phyloP scores from a whole-genome alignment of 1,139 yeast species.

The Debaryomyces subglobosus region DNA sequence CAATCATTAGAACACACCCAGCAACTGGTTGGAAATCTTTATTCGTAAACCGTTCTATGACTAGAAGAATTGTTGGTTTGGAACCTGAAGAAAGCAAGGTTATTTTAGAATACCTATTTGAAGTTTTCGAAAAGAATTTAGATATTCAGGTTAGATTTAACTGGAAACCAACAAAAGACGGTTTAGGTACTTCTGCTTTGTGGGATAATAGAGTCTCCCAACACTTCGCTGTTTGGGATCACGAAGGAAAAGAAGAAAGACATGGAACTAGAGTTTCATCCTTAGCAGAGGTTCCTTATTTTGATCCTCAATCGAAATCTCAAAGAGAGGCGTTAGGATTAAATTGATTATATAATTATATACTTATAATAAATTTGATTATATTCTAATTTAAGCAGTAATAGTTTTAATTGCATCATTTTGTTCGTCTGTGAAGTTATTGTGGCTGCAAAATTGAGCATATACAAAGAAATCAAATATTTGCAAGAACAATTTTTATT shows the following conservation, averaged over 20 bases:
- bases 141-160: constrained; percentile 57
- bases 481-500: no score
- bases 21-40: constrained; percentile 49
- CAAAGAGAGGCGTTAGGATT: constrained; percentile 58
- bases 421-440: no score
- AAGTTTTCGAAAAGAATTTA: constrained; percentile 36
- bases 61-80: constrained; percentile 40
- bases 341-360: constrained; percentile 1
- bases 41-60: constrained; percentile 42
- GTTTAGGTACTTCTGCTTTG: constrained; percentile 56
- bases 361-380: constrained; percentile 19
- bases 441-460: no score
- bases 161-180: constrained; percentile 53
- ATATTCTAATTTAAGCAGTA: no score
- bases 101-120: constrained; percentile 37
- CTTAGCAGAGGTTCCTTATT: constrained; percentile 57
- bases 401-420: no score
- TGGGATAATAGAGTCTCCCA: constrained; percentile 62
- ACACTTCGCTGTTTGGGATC: constrained; percentile 56
- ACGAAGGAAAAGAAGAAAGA: constrained; percentile 52
- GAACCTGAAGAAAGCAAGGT: constrained; percentile 34
- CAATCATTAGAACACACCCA: constrained; percentile 45
- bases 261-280: constrained; percentile 65
- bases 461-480: no score
- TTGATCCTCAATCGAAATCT: constrained; percentile 53